A percentile compares a stretch with the other conserved stretches of the same genome.
Conservation (phyloP, 805 yeast genomes). For the Saturnispora bothae region DNA sequence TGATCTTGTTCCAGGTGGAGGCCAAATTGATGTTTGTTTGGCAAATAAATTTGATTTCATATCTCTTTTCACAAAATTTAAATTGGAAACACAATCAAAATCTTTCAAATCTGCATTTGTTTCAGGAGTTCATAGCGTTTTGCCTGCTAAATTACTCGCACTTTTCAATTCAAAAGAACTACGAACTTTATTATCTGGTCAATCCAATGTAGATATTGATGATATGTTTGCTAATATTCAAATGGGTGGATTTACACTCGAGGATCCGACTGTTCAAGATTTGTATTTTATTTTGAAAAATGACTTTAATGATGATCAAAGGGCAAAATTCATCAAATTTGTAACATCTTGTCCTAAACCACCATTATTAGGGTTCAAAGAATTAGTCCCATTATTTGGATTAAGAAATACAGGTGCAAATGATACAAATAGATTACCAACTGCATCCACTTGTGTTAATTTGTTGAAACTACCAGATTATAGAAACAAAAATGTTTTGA, state of each 20-base stretch:
- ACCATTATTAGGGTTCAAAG: constrained; percentile 77
- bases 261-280: constrained; percentile 47
- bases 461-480: constrained; percentile 81
- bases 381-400: constrained; percentile 69
- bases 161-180: constrained; percentile 34
- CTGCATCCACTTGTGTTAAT: constrained; percentile 90
- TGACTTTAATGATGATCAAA: constrained; percentile 56
- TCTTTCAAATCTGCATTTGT: constrained; percentile 54
- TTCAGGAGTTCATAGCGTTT: constrained; percentile 58
- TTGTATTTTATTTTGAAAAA: constrained; percentile 67
- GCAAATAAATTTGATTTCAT: constrained; percentile 62
- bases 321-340: constrained; percentile 63
- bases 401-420: constrained; percentile 52
- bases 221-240: constrained; percentile 58
- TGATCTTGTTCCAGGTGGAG: constrained; percentile 56
- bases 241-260: constrained; percentile 50
- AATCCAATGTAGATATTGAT: constrained; percentile 52
- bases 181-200: constrained; percentile 79
- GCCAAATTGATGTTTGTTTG: constrained; percentile 25
- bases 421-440: constrained; percentile 56
- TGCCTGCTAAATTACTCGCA: constrained; percentile 29
- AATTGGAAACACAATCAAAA: constrained; percentile 53
- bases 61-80: constrained; percentile 68
- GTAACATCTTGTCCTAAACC: constrained; percentile 90
- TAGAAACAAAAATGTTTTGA: constrained; percentile 43